phyloP scores from a whole-genome alignment of 1,139 yeast species.

The Yamadazyma atmosphaerica region DNA sequence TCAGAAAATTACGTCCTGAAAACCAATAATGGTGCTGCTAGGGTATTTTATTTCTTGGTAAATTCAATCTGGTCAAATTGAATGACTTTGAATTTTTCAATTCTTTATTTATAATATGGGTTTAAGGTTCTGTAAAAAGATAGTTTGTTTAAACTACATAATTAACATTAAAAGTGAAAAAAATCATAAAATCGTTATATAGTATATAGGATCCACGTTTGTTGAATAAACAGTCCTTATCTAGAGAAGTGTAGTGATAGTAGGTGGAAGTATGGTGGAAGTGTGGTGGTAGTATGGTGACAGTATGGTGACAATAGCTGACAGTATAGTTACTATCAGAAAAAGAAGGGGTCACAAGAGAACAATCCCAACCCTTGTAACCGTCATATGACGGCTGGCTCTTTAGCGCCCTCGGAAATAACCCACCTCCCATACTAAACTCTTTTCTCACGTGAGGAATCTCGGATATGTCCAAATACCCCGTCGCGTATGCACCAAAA shows the following conservation, averaged over 20 bases:
- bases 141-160: no score
- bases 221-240: slow-evolving; percentile 38
- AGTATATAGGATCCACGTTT: slow-evolving; percentile 29
- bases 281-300: neutral
- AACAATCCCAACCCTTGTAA: neutral
- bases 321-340: no score
- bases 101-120: slow-evolving; percentile 18
- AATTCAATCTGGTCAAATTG: slow-evolving; percentile 17
- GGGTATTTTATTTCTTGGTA: slow-evolving; percentile 3
- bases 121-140: slow-evolving; percentile 7
- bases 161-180: slow-evolving; percentile 15
- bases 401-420: neutral
- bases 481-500: slow-evolving; percentile 1
- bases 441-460: no score
- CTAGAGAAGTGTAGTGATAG: neutral
- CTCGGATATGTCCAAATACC: no score
- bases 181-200: slow-evolving; percentile 22
- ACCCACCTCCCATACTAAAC: no score
- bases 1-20: slow-evolving; percentile 98
- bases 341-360: no score
- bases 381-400: neutral
- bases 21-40: slow-evolving; percentile 65
- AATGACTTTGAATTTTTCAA: slow-evolving; percentile 22
- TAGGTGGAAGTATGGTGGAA: neutral
- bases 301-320: neutral